These are phyloP conservation scores for Crataegus laevigata DNA, from an alignment of 306 rosid species.

Conservation along the genomic window DNA sequence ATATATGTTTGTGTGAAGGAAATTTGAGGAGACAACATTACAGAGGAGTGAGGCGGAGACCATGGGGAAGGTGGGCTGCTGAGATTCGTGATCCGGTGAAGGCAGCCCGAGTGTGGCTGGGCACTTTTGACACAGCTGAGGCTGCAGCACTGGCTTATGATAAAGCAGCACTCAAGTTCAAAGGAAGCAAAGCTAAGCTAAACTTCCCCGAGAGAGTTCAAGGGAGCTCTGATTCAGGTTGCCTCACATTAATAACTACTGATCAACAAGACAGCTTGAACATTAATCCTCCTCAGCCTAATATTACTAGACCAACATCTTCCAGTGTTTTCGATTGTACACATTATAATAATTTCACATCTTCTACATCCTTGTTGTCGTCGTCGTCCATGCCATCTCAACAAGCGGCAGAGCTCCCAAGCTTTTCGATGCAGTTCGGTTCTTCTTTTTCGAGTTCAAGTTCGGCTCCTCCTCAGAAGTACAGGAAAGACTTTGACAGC, in stretches of 20 bases:
- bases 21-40: slow-evolving; percentile 50
- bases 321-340: neutral
- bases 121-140: slow-evolving; percentile 78
- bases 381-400: slow-evolving; percentile 20
- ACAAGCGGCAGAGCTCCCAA: slow-evolving; percentile 20
- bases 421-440: slow-evolving; percentile 37
- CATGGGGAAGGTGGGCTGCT: slow-evolving; percentile 93
- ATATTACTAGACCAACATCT: neutral
- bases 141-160: slow-evolving; percentile 83
- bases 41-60: slow-evolving; percentile 90
- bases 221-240: slow-evolving; percentile 5
- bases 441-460: slow-evolving; percentile 26
- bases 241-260: neutral
- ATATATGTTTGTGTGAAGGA: slow-evolving; percentile 19
- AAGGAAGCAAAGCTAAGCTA: slow-evolving; percentile 90
- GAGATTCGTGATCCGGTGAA: slow-evolving; percentile 84
- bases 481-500: slow-evolving; percentile 26
- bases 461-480: slow-evolving; percentile 20
- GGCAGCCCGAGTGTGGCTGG: slow-evolving; percentile 86
- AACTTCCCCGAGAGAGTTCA: slow-evolving; percentile 83
- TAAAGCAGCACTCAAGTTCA: slow-evolving; percentile 77
- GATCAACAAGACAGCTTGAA: neutral
- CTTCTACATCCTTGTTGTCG: slow-evolving; percentile 15
- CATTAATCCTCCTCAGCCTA: neutral
- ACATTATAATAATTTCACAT: neutral